A percentile compares a stretch with the other conserved stretches of the same genome.
phyloP scores from a whole-genome alignment of 2,329 filamentous ascomycete species.

The Pezizomycotina sp. region DNA sequence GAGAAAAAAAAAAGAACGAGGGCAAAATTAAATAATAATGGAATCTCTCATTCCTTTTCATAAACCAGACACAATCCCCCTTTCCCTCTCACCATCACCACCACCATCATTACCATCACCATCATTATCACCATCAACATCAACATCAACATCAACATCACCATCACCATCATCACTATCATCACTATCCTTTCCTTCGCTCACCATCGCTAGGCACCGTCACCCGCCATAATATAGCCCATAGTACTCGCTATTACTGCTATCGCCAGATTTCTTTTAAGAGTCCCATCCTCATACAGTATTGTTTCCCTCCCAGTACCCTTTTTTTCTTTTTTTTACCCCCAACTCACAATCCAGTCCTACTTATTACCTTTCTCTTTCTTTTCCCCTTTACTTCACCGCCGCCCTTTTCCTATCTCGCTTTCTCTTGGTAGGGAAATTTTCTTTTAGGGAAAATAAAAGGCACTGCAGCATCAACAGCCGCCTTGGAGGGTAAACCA shows the following conservation, averaged over 20 bases:
- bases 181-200: slow-evolving; percentile 1
- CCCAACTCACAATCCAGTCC: not conserved
- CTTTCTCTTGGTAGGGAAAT: no score
- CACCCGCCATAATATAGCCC: no score
- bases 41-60: not conserved
- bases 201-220: slow-evolving; percentile 1
- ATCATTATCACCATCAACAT: slow-evolving; percentile 5
- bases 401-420: no score
- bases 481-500: no score
- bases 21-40: not conserved
- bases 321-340: no score
- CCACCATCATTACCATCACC: slow-evolving; percentile 12
- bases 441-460: no score
- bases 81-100: slow-evolving; percentile 3
- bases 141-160: slow-evolving; percentile 3
- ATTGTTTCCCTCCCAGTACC: no score
- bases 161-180: slow-evolving; percentile 4
- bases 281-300: no score
- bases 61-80: no score
- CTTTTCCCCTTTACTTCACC: not conserved
- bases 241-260: no score
- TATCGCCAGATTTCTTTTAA: no score
- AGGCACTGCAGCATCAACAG: no score
- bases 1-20: not conserved
- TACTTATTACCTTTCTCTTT: not conserved